Evolutionary conservation across 306 rosid genomes (phyloP).

Genomic region (Biancaea sappan): DNA sequence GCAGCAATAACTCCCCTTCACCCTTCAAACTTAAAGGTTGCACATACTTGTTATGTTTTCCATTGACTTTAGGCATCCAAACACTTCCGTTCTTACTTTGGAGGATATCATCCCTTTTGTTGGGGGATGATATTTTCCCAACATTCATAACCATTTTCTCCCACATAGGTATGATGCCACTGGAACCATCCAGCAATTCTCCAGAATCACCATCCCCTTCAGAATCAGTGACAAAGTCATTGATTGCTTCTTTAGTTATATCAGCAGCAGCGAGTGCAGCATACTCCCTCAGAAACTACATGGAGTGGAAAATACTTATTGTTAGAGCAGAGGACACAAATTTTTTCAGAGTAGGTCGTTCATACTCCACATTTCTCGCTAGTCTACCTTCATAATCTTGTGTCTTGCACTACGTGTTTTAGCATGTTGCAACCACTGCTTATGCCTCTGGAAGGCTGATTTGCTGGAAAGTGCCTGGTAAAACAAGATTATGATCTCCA

Average conservation of each 20-base stretch:
- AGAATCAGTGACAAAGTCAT: slow-evolving; percentile 68
- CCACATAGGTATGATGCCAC: slow-evolving; percentile 54
- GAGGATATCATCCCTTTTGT: slow-evolving; percentile 42
- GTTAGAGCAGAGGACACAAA: slow-evolving; percentile 19
- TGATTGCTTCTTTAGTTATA: slow-evolving; percentile 78
- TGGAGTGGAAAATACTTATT: slow-evolving; percentile 35
- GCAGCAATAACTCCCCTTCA: slow-evolving; percentile 61
- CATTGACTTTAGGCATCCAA: slow-evolving; percentile 78
- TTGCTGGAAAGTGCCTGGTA: slow-evolving; percentile 90
- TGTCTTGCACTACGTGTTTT: slow-evolving; percentile 97
- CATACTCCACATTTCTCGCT: slow-evolving; percentile 19
- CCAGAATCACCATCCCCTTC: slow-evolving; percentile 80
- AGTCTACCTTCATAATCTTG: slow-evolving; percentile 85
- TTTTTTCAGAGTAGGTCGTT: slow-evolving; percentile 1
- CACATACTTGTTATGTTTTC: slow-evolving; percentile 74
- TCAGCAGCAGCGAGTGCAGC: slow-evolving; percentile 85
- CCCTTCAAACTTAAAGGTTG: slow-evolving; percentile 58
- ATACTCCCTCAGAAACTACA: slow-evolving; percentile 90
- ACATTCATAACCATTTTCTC: slow-evolving; percentile 51
- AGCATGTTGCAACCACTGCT: slow-evolving; percentile 97
- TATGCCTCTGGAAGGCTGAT: slow-evolving; percentile 93
- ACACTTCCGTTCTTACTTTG: slow-evolving; percentile 55
- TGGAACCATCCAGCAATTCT: slow-evolving; percentile 51
- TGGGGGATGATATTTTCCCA: slow-evolving; percentile 54
- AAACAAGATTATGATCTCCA: slow-evolving; percentile 37